Evolutionary conservation across 169 alveolate genomes (phyloP), one percentile per base, ranked within the genome.

Genomic region (Eimeria sp.): DNA sequence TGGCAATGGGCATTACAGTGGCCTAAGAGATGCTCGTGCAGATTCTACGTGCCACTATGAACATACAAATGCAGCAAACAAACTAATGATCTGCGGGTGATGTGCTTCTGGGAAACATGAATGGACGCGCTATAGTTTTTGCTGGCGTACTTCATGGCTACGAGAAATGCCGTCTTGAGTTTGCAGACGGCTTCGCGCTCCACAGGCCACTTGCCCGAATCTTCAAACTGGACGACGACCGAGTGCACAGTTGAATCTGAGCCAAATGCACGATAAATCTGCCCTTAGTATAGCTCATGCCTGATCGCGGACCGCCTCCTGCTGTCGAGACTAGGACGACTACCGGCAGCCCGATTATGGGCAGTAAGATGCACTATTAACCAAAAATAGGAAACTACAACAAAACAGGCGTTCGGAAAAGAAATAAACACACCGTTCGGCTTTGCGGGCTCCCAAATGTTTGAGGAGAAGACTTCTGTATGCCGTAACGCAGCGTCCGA

Each of bases 131-230:
- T 43, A 54, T 16, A 34, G n/a, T 30, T 5, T 58, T 13, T 43
- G 25, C 5, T 57, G 89, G 49, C 96, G 83, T 61, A 94, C 96
- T 73, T 54, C 96, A 94, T 84, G n/a, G 89, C 95, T 40, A 94
- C 83, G 20, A 94, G 96, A 27, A 94, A 94, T 27, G 96, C 96
- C 43, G 95, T 73, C 51, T 94, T 94, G 86, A 94, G 58, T 45
- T 75, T 67, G 57, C 86, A 70, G 4, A 94, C 86, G 27, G 96
- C 96, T 30, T 27, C 75, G 30, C 72, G 91, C 43, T 94, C 96
- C 57, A 67, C 91, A 3, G 96, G 96, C 96, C 96, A 94, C 94
- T 70, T 90, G 47, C 93, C 89, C 54, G 96, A 94, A 75, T 70
- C 93, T 51, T 94, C 96, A 47, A 94, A 94, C 63, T 94, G 89